Conservation (phyloP, 148 eudicot genomes). For the Mesembryanthemum crystallinum region DNA sequence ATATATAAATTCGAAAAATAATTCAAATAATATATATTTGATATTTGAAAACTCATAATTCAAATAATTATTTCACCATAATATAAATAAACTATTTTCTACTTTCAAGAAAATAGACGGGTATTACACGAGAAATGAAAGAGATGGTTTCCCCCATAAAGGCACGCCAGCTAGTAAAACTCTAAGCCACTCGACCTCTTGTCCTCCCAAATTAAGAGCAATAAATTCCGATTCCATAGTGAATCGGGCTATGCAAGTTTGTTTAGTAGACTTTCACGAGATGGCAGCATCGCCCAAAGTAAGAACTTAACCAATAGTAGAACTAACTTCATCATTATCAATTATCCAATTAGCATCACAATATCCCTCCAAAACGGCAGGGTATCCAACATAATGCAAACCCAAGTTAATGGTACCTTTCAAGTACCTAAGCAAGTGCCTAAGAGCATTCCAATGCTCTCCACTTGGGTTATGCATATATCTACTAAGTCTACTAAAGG, state of each 20-base stretch:
- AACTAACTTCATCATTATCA: conserved; percentile 1
- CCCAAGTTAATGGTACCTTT: not conserved
- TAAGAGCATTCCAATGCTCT: not conserved
- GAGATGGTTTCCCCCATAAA: not conserved
- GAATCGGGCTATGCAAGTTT: not conserved
- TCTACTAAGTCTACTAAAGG: not conserved
- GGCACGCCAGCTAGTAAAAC: not conserved
- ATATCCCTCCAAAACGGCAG: not conserved
- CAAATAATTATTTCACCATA: too few species aligned
- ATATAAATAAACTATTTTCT: too few species aligned
- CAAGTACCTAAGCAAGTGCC: not conserved
- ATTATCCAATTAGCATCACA: too few species aligned
- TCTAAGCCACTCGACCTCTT: not conserved
- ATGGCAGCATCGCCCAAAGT: not conserved
- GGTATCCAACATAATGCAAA: not conserved
- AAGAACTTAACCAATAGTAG: not conserved
- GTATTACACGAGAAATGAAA: too few species aligned
- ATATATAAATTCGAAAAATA: too few species aligned
- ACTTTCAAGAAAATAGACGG: too few species aligned
- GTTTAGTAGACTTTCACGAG: not conserved
- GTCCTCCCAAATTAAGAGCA: too few species aligned
- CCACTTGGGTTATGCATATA: not conserved
- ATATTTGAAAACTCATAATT: too few species aligned
- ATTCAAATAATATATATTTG: too few species aligned
- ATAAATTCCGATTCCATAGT: not conserved